Base-by-base conservation (phyloP, 495 filamentous ascomycete genomes). In the Xylona heveae region DNA sequence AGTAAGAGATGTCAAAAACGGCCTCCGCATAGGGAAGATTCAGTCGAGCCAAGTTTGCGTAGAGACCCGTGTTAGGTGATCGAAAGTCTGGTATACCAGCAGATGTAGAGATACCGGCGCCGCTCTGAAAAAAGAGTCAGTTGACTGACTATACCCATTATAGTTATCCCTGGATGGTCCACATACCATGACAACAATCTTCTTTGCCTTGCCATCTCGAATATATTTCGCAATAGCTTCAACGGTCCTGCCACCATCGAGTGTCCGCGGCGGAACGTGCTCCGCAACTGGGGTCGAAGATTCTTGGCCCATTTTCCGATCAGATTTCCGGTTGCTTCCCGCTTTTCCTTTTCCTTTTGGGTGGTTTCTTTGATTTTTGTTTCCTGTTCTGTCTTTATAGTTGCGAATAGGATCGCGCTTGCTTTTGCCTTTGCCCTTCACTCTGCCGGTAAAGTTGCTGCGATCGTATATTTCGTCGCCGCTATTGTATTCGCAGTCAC, bases 1-100 rank as follows among this genome's bases (percentile, higher is more conserved):
- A 97, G 56, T 78, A 95, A 31, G 49, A 52, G 31, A 95, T 81
- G 45, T 91, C 82, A 51, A 94, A 93, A 17, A 82, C 64, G 24
- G 61, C 61, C 49, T 76, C 72, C 6, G 84, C 71, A 44, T 83
- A 74, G 2, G 83, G 81, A 2, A 95, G 63, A 33, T 88, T 68
- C 21, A 95, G 66, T 31, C 70, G 63, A 8, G 74, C 73, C 8
- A 95, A 66, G 45, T 95, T 94, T 46, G 79, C 68, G 43, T 82
- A 82, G 5, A 82, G 61, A 3, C 76, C 76, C 4, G 77, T 80
- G 14, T 68, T 67, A 31, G 76, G 75, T 4, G 71, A 76, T 31
- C 76, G 65, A 50, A 82, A 82, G 48, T 82, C 76, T 30, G 76
- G 76, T 28, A 82, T 57, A 5, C 53, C 52, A 19, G 42, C 55